Conservation (phyloP, 2,329 filamentous ascomycete species). For the Fusarium cicatricum region DNA sequence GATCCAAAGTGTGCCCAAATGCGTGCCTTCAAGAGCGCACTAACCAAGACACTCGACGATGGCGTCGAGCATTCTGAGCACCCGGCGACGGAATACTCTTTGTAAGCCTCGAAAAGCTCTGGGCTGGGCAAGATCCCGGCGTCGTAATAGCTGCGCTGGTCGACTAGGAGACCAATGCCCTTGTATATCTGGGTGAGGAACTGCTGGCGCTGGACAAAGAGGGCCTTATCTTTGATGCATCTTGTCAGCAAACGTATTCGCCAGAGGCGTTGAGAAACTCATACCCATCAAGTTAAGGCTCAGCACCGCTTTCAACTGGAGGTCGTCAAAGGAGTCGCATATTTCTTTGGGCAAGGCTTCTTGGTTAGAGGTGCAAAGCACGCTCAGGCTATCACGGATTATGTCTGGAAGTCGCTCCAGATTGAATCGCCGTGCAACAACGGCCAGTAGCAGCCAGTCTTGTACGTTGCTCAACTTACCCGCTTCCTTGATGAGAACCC, state of each 20-base stretch:
- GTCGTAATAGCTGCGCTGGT: conserved; percentile 12
- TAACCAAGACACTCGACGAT: background rate
- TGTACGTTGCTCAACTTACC: conserved; percentile 7
- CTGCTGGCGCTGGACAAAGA: conserved; percentile 1
- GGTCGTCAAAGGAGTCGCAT: background rate
- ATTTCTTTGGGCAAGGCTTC: background rate
- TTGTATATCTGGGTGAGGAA: conserved; percentile 12
- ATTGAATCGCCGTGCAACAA: conserved; percentile 18
- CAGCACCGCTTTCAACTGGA: background rate
- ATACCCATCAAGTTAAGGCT: background rate
- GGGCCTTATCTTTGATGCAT: background rate
- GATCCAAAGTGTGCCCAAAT: too few relatives aligned
- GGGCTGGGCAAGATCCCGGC: conserved; percentile 17
- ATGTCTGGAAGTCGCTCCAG: background rate
- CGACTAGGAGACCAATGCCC: conserved; percentile 16
- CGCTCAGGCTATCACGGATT: background rate
- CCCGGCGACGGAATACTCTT: conserved; percentile 6
- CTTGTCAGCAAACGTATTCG: background rate
- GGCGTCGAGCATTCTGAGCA: conserved; percentile 14
- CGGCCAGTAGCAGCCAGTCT: conserved; percentile 27
- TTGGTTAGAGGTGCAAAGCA: conserved; percentile 2
- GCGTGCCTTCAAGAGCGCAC: background rate
- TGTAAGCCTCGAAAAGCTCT: conserved; percentile 1
- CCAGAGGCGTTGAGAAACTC: background rate
- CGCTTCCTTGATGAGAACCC: background rate